Evolutionary conservation across 140 eudicot species (phyloP), one percentile per base, ranked within the genome.

Genomic region (Eryngium alpinum): DNA sequence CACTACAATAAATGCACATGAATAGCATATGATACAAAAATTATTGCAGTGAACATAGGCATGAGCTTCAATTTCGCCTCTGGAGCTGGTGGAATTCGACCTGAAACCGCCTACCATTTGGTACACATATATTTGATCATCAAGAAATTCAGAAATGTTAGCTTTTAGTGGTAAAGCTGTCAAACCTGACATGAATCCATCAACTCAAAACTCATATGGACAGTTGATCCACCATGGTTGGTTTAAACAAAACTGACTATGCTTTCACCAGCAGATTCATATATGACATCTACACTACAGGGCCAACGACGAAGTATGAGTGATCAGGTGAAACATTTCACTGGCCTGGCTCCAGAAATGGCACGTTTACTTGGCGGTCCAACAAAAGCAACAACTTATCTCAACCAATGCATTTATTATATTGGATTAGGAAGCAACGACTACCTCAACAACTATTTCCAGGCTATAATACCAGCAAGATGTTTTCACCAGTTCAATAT

Each of bases 391-490:
- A 81, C 84, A 59, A 32, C 65, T 38, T 83, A 86, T 77, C 87
- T 89, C 16, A 50, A 81, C 38, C 80, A 89, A 32, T 89, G 92
- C 79, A 56, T 89, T 6, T 89, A 80, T 77, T 33, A 74, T 14
- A 43, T 85, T n/a, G 90, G 87, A 57, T 19, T 89, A 5, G 92
- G 92, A 51, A 89, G 88, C 87, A 89, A 89, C 5, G 92, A 89
- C 44, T 89, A 86, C 84, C 80, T 89, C 22, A 89, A 89, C 80
- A 89, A 89, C 70, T 89, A 86, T 71, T 87, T 81, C 78, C 14
- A 80, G 79, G 87, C 92, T 89, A 86, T 69, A 7, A 76, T 4
- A 84, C 90, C 5, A 80, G 90, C 77, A 46, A 50, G 0, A 69
- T 10, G 1, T 86, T 84, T 63, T 76, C 87, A 2, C 88, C 90